A percentile compares a stretch with the other conserved stretches of the same genome.
Evolutionary conservation across 2,329 filamentous ascomycete genomes (phyloP).

Genomic region (Fusarium sp.): DNA sequence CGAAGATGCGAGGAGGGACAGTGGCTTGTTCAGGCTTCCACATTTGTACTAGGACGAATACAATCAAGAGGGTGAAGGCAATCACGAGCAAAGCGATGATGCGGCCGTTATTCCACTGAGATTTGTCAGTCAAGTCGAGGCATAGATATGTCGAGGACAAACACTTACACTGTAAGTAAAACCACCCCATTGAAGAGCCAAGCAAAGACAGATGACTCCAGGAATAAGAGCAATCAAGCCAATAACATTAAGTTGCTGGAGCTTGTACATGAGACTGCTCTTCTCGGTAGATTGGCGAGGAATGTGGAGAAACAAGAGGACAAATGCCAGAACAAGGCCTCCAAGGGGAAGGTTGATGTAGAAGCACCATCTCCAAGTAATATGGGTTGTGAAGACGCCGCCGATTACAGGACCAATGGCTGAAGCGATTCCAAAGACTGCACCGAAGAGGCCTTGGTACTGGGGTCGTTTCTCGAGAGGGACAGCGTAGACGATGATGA

Average conservation of each 20-base stretch:
- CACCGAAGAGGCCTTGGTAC: slow-evolving; percentile 52
- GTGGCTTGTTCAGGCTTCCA: slow-evolving; percentile 56
- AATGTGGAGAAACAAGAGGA: slow-evolving; percentile 43
- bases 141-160: not conserved
- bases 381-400: slow-evolving; percentile 47
- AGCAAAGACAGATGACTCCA: slow-evolving; percentile 60
- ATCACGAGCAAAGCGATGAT: slow-evolving; percentile 55
- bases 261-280: slow-evolving; percentile 30
- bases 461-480: slow-evolving; percentile 55
- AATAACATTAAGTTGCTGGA: slow-evolving; percentile 49
- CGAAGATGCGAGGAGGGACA: slow-evolving; percentile 58
- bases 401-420: slow-evolving; percentile 48
- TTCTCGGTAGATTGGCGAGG: slow-evolving; percentile 17
- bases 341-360: slow-evolving; percentile 55
- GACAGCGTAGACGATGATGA: slow-evolving; percentile 48
- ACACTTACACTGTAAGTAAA: slow-evolving; percentile 11
- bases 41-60: slow-evolving; percentile 57
- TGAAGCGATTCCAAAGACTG: slow-evolving; percentile 58
- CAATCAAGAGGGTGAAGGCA: slow-evolving; percentile 55
- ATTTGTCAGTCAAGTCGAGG: not conserved
- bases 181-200: slow-evolving; percentile 63
- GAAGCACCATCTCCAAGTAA: slow-evolving; percentile 56
- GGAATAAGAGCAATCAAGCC: slow-evolving; percentile 67
- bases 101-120: slow-evolving; percentile 4
- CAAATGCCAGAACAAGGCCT: slow-evolving; percentile 47